Evolutionary conservation across 1,284 basidiomycete genomes (phyloP).

Genomic region (Rhodotorula glutinis): DNA sequence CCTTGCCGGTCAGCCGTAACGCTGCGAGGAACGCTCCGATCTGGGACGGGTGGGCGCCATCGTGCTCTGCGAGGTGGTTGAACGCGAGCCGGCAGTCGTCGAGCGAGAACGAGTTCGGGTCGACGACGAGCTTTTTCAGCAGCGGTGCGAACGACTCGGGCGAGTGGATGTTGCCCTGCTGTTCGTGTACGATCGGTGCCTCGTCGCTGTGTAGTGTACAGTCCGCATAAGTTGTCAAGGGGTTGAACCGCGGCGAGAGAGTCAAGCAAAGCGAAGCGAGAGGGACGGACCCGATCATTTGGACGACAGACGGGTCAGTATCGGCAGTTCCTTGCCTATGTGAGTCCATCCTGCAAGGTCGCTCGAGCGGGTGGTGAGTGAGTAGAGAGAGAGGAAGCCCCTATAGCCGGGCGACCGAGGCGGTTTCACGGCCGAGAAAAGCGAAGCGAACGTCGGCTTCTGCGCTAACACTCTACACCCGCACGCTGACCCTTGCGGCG

Average conservation of each 20-base stretch:
- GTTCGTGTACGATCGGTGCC: background rate
- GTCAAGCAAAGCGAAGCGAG: background rate
- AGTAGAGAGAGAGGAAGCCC: background rate
- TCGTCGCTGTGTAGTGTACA: background rate
- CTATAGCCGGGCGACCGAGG: too few relatives aligned
- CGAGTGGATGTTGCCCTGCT: background rate
- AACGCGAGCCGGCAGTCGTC: slow-evolving; percentile 30
- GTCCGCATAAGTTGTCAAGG: too few relatives aligned
- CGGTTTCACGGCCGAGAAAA: too few relatives aligned
- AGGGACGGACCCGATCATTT: slow-evolving; percentile 19
- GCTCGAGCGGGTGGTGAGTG: background rate
- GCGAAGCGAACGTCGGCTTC: too few relatives aligned
- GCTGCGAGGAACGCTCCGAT: slow-evolving; percentile 44
- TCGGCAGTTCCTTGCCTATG: slow-evolving; percentile 1
- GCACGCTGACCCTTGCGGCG: too few relatives aligned
- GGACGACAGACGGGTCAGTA: slow-evolving; percentile 7
- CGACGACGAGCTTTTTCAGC: slow-evolving; percentile 37
- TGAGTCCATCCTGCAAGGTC: slow-evolving; percentile 3
- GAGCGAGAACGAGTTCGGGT: slow-evolving; percentile 25
- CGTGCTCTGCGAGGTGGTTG: slow-evolving; percentile 34
- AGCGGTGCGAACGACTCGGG: slow-evolving; percentile 34
- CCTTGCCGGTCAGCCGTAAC: slow-evolving; percentile 40
- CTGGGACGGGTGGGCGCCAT: slow-evolving; percentile 36
- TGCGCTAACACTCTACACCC: too few relatives aligned
- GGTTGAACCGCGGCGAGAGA: too few relatives aligned